These are phyloP conservation scores for Petasospora fabianii DNA, from an alignment of 1,139 yeast species.

Conservation along the genomic window DNA sequence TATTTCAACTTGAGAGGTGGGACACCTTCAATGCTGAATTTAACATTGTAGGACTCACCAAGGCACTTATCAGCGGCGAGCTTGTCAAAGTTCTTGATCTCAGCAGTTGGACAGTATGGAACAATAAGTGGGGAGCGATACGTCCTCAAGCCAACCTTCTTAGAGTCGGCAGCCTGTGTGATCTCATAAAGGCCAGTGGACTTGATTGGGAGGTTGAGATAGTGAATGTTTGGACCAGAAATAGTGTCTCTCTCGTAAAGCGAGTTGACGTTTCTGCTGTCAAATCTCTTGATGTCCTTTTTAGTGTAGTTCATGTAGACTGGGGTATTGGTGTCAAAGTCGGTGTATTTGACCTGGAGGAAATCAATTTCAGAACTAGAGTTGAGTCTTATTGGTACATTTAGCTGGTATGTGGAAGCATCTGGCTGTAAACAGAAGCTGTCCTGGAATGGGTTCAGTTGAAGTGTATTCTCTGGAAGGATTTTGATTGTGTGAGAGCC, in stretches of 20 bases:
- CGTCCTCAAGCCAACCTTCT: slow-evolving; percentile 60
- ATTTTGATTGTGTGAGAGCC: slow-evolving; percentile 86
- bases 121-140: slow-evolving; percentile 63
- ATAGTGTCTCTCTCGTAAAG: slow-evolving; percentile 31
- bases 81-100: slow-evolving; percentile 22
- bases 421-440: slow-evolving; percentile 57
- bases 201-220: slow-evolving; percentile 52
- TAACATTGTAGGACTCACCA: slow-evolving; percentile 53
- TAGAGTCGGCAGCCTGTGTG: slow-evolving; percentile 59
- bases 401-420: slow-evolving; percentile 29
- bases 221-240: slow-evolving; percentile 35
- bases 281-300: slow-evolving; percentile 47
- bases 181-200: slow-evolving; percentile 75
- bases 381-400: slow-evolving; percentile 76
- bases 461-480: slow-evolving; percentile 87
- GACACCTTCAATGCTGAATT: slow-evolving; percentile 62
- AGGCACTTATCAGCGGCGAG: slow-evolving; percentile 54
- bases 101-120: slow-evolving; percentile 68
- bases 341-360: slow-evolving; percentile 61
- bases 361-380: slow-evolving; percentile 71
- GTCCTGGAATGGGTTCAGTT: slow-evolving; percentile 70
- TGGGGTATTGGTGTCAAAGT: slow-evolving; percentile 51
- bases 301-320: slow-evolving; percentile 52
- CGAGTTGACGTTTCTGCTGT: slow-evolving; percentile 38
- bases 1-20: slow-evolving; percentile 70